phyloP scores from a whole-genome alignment of 441 rosid genomes.

The Gossypium lobatum region DNA sequence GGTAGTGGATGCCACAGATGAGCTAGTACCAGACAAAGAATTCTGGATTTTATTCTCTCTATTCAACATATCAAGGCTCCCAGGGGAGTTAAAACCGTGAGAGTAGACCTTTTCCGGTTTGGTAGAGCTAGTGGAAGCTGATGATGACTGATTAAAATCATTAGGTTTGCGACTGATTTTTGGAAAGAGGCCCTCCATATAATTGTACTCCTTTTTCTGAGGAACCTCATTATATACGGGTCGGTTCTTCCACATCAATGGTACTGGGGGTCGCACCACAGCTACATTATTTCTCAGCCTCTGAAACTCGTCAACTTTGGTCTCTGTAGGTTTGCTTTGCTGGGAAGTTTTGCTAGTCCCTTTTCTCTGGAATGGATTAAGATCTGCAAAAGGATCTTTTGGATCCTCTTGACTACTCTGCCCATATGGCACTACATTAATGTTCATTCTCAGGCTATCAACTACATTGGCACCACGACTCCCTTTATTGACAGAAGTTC shows the following conservation, averaged over 20 bases:
- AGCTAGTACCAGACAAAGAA: slow-evolving; percentile 28
- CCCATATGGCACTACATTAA: slow-evolving; percentile 67
- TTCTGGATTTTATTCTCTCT: slow-evolving; percentile 33
- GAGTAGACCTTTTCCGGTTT: slow-evolving; percentile 37
- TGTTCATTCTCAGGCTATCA: slow-evolving; percentile 62
- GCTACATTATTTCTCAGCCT: slow-evolving; percentile 45
- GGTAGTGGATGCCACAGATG: slow-evolving; percentile 32
- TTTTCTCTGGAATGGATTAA: slow-evolving; percentile 87
- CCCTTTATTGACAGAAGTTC: slow-evolving; percentile 50
- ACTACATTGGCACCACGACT: slow-evolving; percentile 43
- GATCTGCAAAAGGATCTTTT: slow-evolving; percentile 83
- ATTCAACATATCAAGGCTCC: slow-evolving; percentile 27
- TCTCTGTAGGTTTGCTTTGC: slow-evolving; percentile 48
- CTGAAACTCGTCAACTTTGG: slow-evolving; percentile 51
- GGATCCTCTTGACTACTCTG: slow-evolving; percentile 66
- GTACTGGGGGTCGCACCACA: slow-evolving; percentile 64
- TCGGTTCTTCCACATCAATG: slow-evolving; percentile 77
- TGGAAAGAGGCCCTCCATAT: slow-evolving; percentile 62
- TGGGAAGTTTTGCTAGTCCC: slow-evolving; percentile 61
- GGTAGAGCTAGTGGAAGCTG: slow-evolving; percentile 47
- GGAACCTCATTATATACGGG: slow-evolving; percentile 80
- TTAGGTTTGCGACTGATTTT: slow-evolving; percentile 64
- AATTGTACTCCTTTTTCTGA: slow-evolving; percentile 60
- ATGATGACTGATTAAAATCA: slow-evolving; percentile 45
- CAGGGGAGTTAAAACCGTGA: slow-evolving; percentile 37